phyloP scores from a whole-genome alignment of 306 rosid genomes.

The Ammopiptanthus mongolicus region DNA sequence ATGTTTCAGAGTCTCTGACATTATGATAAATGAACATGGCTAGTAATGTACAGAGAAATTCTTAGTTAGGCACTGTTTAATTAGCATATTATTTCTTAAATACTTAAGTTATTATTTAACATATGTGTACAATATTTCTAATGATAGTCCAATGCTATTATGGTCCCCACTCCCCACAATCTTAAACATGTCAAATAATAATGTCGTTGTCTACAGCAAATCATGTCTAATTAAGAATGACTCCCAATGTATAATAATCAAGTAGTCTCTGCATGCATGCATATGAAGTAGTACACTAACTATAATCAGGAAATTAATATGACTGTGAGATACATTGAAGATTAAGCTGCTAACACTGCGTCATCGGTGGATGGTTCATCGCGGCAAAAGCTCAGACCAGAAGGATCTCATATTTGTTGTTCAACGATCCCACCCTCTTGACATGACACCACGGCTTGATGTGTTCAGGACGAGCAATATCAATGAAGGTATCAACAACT shows the following conservation, averaged over 20 bases:
- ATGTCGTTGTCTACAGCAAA: too few relatives aligned
- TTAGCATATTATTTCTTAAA: too few relatives aligned
- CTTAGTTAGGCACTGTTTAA: too few relatives aligned
- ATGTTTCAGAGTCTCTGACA: too few relatives aligned
- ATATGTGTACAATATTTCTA: too few relatives aligned
- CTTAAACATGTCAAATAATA: too few relatives aligned
- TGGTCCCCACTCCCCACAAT: too few relatives aligned
- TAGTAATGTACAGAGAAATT: too few relatives aligned
- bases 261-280: neutral
- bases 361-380: slow-evolving; percentile 27
- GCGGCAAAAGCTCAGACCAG: slow-evolving; percentile 8
- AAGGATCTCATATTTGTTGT: slow-evolving; percentile 23
- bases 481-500: neutral
- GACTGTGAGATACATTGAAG: neutral
- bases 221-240: too few relatives aligned
- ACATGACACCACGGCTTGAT: slow-evolving; percentile 13
- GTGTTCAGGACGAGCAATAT: neutral
- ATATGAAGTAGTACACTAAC: neutral
- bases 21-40: neutral
- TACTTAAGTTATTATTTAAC: too few relatives aligned
- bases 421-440: slow-evolving; percentile 16
- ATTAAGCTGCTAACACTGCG: slow-evolving; percentile 10
- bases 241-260: too few relatives aligned
- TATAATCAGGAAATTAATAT: neutral
- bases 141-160: too few relatives aligned